Conservation (phyloP, 202 grass and related monocot species). For the Setaria viridis region DNA sequence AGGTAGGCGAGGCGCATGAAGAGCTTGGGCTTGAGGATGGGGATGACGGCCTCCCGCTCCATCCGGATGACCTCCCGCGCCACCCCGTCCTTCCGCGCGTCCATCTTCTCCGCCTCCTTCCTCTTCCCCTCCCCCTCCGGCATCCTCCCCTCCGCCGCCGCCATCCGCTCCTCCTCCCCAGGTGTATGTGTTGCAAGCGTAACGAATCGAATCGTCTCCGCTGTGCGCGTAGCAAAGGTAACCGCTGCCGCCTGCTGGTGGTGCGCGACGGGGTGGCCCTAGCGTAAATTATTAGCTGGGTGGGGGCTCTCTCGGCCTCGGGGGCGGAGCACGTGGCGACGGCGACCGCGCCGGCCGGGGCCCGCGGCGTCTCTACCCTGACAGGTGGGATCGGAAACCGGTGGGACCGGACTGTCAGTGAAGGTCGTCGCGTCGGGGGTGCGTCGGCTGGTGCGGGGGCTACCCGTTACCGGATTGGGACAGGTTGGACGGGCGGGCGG, state of each 20-base stretch:
- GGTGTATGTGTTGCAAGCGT: not conserved
- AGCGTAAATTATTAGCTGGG: conserved; percentile 20
- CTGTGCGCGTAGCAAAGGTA: not conserved
- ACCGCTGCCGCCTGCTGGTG: not conserved
- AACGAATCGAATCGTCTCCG: not conserved
- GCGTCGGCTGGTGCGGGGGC: not conserved
- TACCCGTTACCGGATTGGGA: not conserved
- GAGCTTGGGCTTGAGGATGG: conserved; percentile 86
- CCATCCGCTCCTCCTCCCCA: not conserved
- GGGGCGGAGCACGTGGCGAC: conserved; percentile 21
- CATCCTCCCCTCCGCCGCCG: conserved; percentile 11
- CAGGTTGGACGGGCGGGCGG: not conserved
- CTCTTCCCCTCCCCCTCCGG: not conserved
- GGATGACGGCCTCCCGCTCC: conserved; percentile 88
- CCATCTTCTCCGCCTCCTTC: not conserved
- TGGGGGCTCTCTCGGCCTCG: not conserved
- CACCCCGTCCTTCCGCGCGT: conserved; percentile 47
- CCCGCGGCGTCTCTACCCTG: not conserved
- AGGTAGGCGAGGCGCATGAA: conserved; percentile 82
- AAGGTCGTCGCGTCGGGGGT: no score
- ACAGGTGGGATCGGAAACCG: rapidly evolving
- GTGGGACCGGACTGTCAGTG: not conserved
- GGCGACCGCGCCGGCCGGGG: not conserved
- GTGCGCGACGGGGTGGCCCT: conserved; percentile 29
- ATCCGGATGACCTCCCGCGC: conserved; percentile 73